phyloP scores from a whole-genome alignment of 1,284 basidiomycete genomes.

The Puccinia polysora region DNA sequence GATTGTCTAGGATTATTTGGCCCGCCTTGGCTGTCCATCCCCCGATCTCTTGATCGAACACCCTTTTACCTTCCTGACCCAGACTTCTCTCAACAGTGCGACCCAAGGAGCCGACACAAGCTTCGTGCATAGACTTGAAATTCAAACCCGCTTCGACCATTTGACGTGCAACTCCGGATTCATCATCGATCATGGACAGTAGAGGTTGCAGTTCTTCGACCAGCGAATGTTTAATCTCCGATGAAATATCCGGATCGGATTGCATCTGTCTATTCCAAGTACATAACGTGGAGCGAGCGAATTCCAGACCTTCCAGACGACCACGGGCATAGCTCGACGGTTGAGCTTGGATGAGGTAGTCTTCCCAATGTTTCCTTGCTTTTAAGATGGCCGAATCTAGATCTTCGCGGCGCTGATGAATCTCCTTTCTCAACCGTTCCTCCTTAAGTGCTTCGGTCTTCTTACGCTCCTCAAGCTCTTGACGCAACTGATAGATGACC shows the following conservation, averaged over 20 bases:
- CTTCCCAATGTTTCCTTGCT: slow-evolving; percentile 28
- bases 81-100: slow-evolving; percentile 26
- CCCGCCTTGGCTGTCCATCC: background rate
- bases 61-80: slow-evolving; percentile 8
- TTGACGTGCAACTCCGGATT: background rate
- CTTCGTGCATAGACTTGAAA: slow-evolving; percentile 35
- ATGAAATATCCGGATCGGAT: slow-evolving; percentile 16
- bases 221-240: slow-evolving; percentile 9
- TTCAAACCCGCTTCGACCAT: slow-evolving; percentile 4
- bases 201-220: slow-evolving; percentile 1
- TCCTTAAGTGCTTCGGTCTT: slow-evolving; percentile 12
- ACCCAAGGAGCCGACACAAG: slow-evolving; percentile 20
- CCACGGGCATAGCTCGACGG: slow-evolving; percentile 10
- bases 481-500: slow-evolving; percentile 46
- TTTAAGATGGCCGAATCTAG: slow-evolving; percentile 33
- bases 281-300: background rate
- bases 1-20: slow-evolving; percentile 14
- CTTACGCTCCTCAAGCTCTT: slow-evolving; percentile 42
- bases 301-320: slow-evolving; percentile 19
- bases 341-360: slow-evolving; percentile 15
- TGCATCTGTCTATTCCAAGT: slow-evolving; percentile 18
- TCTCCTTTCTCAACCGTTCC: slow-evolving; percentile 22
- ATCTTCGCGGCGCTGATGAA: background rate
- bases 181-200: background rate
- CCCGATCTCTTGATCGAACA: slow-evolving; percentile 14